Evolutionary conservation across 129 eudicot species (phyloP).

Genomic region (Solidago caesia): DNA sequence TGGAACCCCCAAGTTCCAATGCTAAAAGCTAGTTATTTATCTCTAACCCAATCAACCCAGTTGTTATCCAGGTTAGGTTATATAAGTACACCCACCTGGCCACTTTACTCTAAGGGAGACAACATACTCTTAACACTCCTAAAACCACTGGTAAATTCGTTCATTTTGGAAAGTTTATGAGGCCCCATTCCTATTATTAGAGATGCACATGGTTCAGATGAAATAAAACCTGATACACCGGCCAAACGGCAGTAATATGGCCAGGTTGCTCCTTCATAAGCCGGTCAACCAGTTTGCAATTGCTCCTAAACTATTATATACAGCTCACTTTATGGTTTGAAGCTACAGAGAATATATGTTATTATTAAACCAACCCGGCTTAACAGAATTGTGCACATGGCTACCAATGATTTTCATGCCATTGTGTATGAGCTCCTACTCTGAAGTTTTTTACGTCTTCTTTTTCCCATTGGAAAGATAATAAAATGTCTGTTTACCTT

Average conservation of each 20-base stretch:
- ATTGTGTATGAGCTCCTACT: not conserved
- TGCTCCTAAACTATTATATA: not conserved
- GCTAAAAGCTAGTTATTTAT: not conserved
- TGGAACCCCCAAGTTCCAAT: not conserved
- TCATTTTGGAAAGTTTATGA: not conserved
- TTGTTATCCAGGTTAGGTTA: not conserved
- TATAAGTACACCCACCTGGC: conserved; percentile 1
- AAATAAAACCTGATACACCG: not conserved
- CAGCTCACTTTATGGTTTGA: not conserved
- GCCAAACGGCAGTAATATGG: not conserved
- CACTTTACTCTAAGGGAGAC: not conserved
- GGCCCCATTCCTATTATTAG: not conserved
- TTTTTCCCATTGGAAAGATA: not conserved
- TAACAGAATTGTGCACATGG: not conserved
- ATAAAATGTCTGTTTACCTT: not conserved
- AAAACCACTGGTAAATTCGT: not conserved
- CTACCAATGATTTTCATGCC: not conserved
- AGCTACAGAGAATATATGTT: not conserved
- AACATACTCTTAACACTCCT: not conserved
- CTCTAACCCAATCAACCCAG: not conserved
- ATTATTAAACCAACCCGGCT: not conserved
- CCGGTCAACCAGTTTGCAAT: not conserved
- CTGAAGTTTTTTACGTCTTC: not conserved
- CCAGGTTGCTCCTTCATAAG: not conserved
- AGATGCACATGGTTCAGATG: not conserved